These are phyloP conservation scores for Phyllosticta citribraziliensis DNA, from an alignment of 2,329 filamentous ascomycete genomes.

Conservation along the genomic window DNA sequence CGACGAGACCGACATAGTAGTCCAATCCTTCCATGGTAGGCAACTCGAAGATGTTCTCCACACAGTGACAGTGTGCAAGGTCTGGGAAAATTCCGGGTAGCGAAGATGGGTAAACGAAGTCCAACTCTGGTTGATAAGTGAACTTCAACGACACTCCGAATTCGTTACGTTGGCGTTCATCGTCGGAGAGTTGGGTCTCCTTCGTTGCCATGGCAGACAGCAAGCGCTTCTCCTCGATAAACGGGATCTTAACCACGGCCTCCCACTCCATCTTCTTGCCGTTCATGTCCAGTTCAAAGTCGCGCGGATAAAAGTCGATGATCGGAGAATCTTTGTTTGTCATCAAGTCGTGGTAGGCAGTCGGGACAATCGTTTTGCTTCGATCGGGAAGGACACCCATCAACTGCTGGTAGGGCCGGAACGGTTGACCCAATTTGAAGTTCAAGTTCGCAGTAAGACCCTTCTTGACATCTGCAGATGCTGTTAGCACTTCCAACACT, in stretches of 20 bases:
- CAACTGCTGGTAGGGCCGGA: conserved; percentile 88
- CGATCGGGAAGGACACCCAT: conserved; percentile 97
- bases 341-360: conserved; percentile 85
- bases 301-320: conserved; percentile 93
- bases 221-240: conserved; percentile 86
- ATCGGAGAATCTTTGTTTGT: conserved; percentile 83
- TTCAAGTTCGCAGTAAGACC: conserved; percentile 79
- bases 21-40: conserved; percentile 86
- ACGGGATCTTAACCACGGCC: conserved; percentile 96
- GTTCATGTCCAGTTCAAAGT: conserved; percentile 98
- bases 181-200: conserved; percentile 65
- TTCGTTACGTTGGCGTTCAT: conserved; percentile 73
- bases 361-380: conserved; percentile 91
- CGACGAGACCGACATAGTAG: conserved; percentile 71
- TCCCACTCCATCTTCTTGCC: conserved; percentile 99
- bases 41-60: conserved; percentile 93
- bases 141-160: conserved; percentile 94
- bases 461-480: conserved; percentile 63
- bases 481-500: neutral
- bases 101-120: conserved; percentile 80
- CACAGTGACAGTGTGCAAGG: conserved; percentile 73
- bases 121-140: conserved; percentile 65
- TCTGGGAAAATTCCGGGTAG: conserved; percentile 86
- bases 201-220: conserved; percentile 77
- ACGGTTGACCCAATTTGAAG: conserved; percentile 90